Conservation (phyloP, 345 rosid genomes). For the Angophora floribunda region DNA sequence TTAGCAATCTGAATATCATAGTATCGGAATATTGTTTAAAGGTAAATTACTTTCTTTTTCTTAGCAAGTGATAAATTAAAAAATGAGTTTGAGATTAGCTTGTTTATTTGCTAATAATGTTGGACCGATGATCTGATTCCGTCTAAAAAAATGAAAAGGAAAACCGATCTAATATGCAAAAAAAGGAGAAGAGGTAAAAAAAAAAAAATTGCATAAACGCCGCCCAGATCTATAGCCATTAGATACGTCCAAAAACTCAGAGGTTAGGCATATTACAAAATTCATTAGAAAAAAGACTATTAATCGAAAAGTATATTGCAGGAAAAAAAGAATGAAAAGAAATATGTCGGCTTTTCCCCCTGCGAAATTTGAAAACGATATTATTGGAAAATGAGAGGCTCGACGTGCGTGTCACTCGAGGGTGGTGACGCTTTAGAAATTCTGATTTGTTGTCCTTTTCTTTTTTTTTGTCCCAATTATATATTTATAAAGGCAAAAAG, state of each 20-base stretch:
- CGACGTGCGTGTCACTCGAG: not conserved
- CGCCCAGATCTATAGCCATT: no score
- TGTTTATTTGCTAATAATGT: not conserved
- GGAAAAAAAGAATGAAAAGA: not conserved
- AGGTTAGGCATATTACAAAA: no score
- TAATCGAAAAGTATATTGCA: not conserved
- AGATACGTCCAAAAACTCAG: no score
- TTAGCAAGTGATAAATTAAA: not conserved
- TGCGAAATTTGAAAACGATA: not conserved
- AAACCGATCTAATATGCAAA: not conserved
- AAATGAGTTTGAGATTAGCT: not conserved
- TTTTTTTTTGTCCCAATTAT: not conserved
- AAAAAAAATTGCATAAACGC: no score
- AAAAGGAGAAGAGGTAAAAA: no score
- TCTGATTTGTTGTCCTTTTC: not conserved
- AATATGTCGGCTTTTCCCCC: not conserved
- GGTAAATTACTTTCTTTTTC: not conserved
- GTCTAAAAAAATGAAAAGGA: no score
- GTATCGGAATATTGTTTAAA: not conserved
- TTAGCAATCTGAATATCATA: not conserved
- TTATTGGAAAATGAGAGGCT: not conserved
- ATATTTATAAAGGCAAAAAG: no score
- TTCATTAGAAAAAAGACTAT: no score
- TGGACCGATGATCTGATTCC: not conserved
- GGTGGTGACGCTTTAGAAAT: not conserved